These are phyloP conservation scores for Gossypium lobatum DNA, from an alignment of 441 rosid species.

Conservation along the genomic window DNA sequence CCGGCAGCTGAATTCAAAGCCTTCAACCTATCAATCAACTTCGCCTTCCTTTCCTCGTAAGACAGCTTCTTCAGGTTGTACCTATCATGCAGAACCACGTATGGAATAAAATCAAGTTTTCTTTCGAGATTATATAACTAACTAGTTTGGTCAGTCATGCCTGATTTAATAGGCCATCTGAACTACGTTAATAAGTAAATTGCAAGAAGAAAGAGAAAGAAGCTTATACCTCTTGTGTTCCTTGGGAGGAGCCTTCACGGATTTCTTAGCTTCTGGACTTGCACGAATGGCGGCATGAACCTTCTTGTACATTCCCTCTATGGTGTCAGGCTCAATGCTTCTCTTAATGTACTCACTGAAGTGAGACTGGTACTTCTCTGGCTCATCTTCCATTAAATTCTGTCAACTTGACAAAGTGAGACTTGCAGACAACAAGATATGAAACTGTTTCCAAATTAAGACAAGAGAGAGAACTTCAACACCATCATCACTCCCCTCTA, in stretches of 20 bases:
- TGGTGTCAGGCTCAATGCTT: conserved; percentile 53
- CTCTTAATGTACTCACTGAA: conserved; percentile 64
- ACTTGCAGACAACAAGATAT: not conserved
- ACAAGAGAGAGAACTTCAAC: not conserved
- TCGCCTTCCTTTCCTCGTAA: conserved; percentile 49
- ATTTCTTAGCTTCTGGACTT: conserved; percentile 52
- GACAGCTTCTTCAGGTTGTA: conserved; percentile 49
- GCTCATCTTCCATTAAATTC: conserved; percentile 67
- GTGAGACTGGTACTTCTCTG: conserved; percentile 80
- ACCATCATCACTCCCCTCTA: not conserved
- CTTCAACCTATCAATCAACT: conserved; percentile 44
- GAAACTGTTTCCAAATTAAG: not conserved
- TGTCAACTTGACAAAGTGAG: conserved; percentile 16
- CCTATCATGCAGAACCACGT: conserved; percentile 18
- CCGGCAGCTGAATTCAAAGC: conserved; percentile 48
- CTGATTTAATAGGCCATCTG: too few relatives aligned
- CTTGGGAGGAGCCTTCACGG: conserved; percentile 53
- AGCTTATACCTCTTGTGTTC: conserved; percentile 58
- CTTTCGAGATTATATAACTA: too few relatives aligned
- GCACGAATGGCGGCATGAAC: conserved; percentile 84
- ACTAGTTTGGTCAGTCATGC: too few relatives aligned
- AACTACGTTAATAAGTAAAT: too few relatives aligned
- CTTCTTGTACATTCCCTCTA: conserved; percentile 64
- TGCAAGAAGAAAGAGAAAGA: not conserved
- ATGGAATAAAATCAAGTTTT: not conserved